These are phyloP conservation scores for Ceratobasidium papillatum DNA, from an alignment of 1,284 basidiomycete genomes.

Conservation along the genomic window DNA sequence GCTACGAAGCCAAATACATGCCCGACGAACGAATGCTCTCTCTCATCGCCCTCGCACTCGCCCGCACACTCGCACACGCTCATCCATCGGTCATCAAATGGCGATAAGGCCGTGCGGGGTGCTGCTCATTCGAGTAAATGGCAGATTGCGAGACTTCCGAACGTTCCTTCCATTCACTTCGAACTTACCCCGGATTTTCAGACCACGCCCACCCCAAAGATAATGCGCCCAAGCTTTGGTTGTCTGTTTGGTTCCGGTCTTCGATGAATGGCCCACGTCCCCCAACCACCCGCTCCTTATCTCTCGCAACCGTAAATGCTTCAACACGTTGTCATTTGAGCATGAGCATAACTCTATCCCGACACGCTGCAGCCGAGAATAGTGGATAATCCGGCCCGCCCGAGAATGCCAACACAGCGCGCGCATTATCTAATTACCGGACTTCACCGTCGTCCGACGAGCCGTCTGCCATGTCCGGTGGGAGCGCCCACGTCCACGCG, in stretches of 20 bases:
- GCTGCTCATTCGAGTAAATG: not conserved
- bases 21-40: not conserved
- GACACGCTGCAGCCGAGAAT: slow-evolving; percentile 20
- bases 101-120: slow-evolving; percentile 1
- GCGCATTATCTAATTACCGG: slow-evolving; percentile 48
- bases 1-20: not conserved
- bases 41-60: not conserved
- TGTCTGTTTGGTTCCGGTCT: not conserved
- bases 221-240: slow-evolving; percentile 29
- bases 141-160: slow-evolving; percentile 3
- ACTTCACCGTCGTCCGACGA: slow-evolving; percentile 48
- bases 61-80: not conserved
- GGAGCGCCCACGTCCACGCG: slow-evolving; percentile 45
- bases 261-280: not conserved
- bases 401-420: not conserved
- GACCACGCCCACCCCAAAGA: slow-evolving; percentile 10
- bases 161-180: slow-evolving; percentile 8
- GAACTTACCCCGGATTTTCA: slow-evolving; percentile 32
- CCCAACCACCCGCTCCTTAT: not conserved
- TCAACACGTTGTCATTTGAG: not conserved
- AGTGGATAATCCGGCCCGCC: not conserved
- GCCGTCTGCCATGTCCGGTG: slow-evolving; percentile 40
- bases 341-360: slow-evolving; percentile 22
- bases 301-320: not conserved
- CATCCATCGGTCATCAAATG: slow-evolving; percentile 15